phyloP scores from a whole-genome alignment of 352 stramenopile genomes.

The Blastocystis sp. region DNA sequence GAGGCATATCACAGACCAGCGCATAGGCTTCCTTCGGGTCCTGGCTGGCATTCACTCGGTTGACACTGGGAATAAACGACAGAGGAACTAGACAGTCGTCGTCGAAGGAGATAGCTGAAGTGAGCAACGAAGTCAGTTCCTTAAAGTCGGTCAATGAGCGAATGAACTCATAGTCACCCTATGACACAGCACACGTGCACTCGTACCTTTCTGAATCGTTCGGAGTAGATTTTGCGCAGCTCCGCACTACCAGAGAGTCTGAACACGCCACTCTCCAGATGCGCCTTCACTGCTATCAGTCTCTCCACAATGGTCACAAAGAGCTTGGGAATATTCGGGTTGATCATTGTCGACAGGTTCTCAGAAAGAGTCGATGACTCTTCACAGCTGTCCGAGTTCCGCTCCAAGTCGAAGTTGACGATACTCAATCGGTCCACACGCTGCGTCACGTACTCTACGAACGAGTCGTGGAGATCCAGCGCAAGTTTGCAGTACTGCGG shows the following conservation, averaged over 20 bases:
- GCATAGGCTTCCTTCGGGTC: not conserved
- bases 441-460: not conserved
- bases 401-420: not conserved
- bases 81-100: not conserved
- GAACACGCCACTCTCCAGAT: constrained; percentile 1
- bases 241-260: not conserved
- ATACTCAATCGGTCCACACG: not conserved
- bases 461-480: not conserved
- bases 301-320: not conserved
- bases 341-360: not conserved
- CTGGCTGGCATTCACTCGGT: not conserved
- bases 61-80: not conserved
- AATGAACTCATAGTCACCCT: constrained; percentile 53
- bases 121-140: constrained; percentile 18
- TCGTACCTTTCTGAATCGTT: not conserved
- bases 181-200: not conserved
- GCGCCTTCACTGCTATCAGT: not conserved
- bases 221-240: not conserved
- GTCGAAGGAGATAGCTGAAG: not conserved
- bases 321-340: not conserved
- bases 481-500: not conserved
- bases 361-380: not conserved
- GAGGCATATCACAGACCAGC: not conserved
- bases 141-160: not conserved
- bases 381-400: not conserved